Evolutionary conservation across 2,329 filamentous ascomycete species (phyloP), one percentile per base, ranked within the genome.

Genomic region (Periconia sp.): DNA sequence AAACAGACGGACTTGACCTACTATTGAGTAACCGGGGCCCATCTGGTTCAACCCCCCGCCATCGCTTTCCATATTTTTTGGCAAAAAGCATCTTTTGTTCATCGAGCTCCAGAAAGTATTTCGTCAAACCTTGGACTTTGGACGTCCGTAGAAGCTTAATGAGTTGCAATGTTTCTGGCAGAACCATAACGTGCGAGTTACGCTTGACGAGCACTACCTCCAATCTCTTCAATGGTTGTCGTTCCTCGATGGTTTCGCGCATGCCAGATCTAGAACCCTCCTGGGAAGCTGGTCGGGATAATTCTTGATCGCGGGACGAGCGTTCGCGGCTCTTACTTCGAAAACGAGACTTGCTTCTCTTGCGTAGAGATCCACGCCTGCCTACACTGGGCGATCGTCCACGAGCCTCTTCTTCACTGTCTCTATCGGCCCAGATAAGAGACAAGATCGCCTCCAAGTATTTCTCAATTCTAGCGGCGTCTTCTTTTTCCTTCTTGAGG

Each of bases 191-290:
- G 18, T 51, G 43, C 2, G 57, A 45, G 18, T 20, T 58, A 17
- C 60, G 54, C 49, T 67, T 68, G 13, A 67, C 63, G 8, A 68
- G 55, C 2, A 63, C 58, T 15, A 68, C 54, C 17, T 68, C 64
- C 11, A 68, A 48, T 1, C 57, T 59, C 27, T 54, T 61, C 33
- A 68, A 30, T 2, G 60, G 57, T 37, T 56, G 50, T 42, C 60
- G 49, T 17, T 57, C 57, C 5, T 51, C 52, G 17, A 57, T 52
- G 31, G 46, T 15, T 11, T 54, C 51, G 3, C 40, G 30, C 11
- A 37, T 14, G 5, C 5, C 33, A 37, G 10, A 11, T 14, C 15
- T 5, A 11, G 10, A 37, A 14, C 5, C 6, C 6, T n/a, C 33
- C 10, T 3, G 33, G 17, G 18, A 17, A 17, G 37, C 43, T 14